Evolutionary conservation across 257 asterid species (phyloP), one percentile per base, ranked within the genome.

Genomic region (Leptodermis oblonga): DNA sequence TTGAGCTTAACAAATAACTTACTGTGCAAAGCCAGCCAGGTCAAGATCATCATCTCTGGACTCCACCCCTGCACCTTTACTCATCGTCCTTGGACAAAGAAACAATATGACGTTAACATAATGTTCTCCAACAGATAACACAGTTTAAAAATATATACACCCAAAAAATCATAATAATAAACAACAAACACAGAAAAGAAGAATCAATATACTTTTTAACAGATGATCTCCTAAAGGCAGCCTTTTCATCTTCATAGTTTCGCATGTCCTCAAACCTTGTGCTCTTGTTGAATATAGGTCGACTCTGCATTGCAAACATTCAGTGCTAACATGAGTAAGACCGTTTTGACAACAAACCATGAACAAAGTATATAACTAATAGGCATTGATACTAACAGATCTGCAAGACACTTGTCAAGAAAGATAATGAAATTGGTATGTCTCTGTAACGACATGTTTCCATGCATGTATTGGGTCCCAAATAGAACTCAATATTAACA

Each of bases 251-350:
- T 63, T 92, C 97, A 42, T 52, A 78, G 84, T 79, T 86, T 68
- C 90, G 87, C 98, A 92, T 92, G 81, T 92, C 98, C 79, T 92
- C 98, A 80, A 92, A 92, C 82, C 95, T 83, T 14, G 98, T 92
- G 79, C 98, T 93, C 84, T 93, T 93, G 26, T 87, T 93, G 76
- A 93, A 92, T 41, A 92, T 90, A 18, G 98, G 98, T 33, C 98
- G 95, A 74, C 98, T 92, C 98, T 92, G 86, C 69, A 82, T 61
- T 56, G 68, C 77, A 54, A 69, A 55, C 4, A 45, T 13, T 26
- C 33, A 67, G 33, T 10, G 18, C 15, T 33, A n/a, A 34, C 18
- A 63, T 15, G 11, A 53, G 59, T n/a, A 36, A 37, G 33, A 36
- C 7, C 67, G 52, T 68, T 61, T 25, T 6, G 48, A 31, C 15